Evolutionary conservation across 2,329 filamentous ascomycete species (phyloP).

Genomic region (Myriosclerotinia duriaeana): DNA sequence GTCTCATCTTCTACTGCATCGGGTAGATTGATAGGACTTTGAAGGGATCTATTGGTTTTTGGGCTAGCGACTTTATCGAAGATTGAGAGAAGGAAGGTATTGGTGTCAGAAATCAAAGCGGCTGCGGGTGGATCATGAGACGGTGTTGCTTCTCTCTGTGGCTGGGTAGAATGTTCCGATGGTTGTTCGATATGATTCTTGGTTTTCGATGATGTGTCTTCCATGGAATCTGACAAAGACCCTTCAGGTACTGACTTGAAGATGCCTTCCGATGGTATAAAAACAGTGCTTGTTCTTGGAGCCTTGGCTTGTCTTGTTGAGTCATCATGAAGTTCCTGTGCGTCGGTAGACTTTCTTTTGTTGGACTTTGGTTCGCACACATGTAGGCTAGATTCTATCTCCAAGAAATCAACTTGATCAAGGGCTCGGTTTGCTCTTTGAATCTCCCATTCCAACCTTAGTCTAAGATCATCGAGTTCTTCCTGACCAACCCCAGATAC

Average conservation of each 20-base stretch:
- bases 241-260: conserved; percentile 53
- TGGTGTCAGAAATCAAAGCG: conserved; percentile 53
- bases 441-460: conserved; percentile 49
- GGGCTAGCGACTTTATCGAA: conserved; percentile 53
- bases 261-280: conserved; percentile 62
- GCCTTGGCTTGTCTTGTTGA: conserved; percentile 14
- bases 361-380: conserved; percentile 58
- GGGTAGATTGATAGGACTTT: conserved; percentile 31
- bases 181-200: conserved; percentile 17
- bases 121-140: conserved; percentile 62
- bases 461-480: conserved; percentile 47
- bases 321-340: conserved; percentile 7
- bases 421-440: conserved; percentile 65
- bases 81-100: conserved; percentile 60
- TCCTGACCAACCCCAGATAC: conserved; percentile 53
- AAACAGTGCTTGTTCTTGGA: conserved; percentile 41
- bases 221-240: conserved; percentile 35
- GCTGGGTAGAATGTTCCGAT: background rate
- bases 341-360: conserved; percentile 17
- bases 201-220: conserved; percentile 26
- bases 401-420: conserved; percentile 73
- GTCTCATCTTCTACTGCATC: conserved; percentile 25
- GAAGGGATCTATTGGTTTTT: conserved; percentile 2
- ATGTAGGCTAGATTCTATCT: conserved; percentile 69
- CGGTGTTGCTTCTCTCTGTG: conserved; percentile 46